Evolutionary conservation across 2,329 filamentous ascomycete species (phyloP).

Genomic region (Dryadomyces quercus-mongolicae): DNA sequence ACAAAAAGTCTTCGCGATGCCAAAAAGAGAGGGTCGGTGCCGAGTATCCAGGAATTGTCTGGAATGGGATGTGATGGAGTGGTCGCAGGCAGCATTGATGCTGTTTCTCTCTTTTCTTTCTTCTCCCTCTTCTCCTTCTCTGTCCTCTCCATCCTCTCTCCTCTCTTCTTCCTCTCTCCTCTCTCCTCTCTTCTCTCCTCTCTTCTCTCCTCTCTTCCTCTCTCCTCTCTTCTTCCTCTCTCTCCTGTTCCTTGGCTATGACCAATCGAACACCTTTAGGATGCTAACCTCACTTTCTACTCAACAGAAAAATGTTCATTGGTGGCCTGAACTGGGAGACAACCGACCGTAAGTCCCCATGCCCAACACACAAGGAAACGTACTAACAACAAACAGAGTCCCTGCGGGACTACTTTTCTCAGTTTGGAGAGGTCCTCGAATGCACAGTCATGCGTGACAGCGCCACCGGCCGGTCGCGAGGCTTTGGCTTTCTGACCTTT

Average conservation of each 20-base stretch:
- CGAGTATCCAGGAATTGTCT: neutral
- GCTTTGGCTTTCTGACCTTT: slow-evolving; percentile 96
- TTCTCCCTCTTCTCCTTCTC: neutral
- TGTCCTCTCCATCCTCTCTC: neutral
- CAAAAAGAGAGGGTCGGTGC: neutral
- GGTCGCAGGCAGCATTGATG: too few species aligned
- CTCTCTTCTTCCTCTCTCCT: neutral
- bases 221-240: neutral
- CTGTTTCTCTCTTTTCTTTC: neutral
- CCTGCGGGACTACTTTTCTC: slow-evolving; percentile 89
- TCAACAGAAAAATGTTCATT: slow-evolving; percentile 93
- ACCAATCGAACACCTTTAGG: neutral
- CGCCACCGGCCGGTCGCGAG: slow-evolving; percentile 81
- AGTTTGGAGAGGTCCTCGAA: slow-evolving; percentile 94
- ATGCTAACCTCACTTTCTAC: slow-evolving; percentile 5
- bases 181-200: neutral
- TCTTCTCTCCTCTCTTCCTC: neutral
- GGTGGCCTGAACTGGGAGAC: slow-evolving; percentile 98
- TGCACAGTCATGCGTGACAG: slow-evolving; percentile 99
- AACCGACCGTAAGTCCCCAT: slow-evolving; percentile 31
- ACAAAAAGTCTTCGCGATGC: neutral
- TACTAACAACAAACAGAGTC: slow-evolving; percentile 55
- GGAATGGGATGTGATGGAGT: too few species aligned
- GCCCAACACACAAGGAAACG: neutral
- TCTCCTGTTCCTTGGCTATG: neutral